phyloP scores from a whole-genome alignment of 2,329 filamentous ascomycete species.

The Talaromyces atroroseus region DNA sequence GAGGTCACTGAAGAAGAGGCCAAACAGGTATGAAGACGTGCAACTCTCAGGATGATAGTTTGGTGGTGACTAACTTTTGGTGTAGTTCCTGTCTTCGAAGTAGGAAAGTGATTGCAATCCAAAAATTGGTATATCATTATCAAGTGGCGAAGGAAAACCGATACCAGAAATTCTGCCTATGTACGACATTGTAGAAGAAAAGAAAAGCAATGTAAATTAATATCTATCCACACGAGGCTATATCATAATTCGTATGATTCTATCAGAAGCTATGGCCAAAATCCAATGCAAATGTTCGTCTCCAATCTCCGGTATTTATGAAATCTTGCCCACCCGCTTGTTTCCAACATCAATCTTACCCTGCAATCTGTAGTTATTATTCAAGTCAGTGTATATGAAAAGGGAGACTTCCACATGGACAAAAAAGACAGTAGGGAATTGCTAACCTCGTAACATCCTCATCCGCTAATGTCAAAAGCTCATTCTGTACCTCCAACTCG shows the following conservation, averaged over 20 bases:
- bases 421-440: constrained; percentile 16
- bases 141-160: neutral
- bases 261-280: neutral
- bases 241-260: neutral
- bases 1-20: constrained; percentile 66
- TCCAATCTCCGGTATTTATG: constrained; percentile 25
- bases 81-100: constrained; percentile 21
- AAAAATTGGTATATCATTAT: neutral
- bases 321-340: constrained; percentile 44
- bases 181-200: neutral
- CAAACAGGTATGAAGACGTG: constrained; percentile 41
- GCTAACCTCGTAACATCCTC: constrained; percentile 51
- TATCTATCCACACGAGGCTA: neutral
- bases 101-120: neutral
- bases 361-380: constrained; percentile 21
- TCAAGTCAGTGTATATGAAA: neutral
- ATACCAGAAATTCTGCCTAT: neutral
- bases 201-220: neutral
- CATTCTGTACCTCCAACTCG: constrained; percentile 58
- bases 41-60: neutral
- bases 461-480: constrained; percentile 54
- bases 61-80: constrained; percentile 9
- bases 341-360: constrained; percentile 45
- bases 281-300: neutral
- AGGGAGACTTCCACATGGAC: neutral